Base-by-base conservation (phyloP, 306 rosid genomes). In the Heteromeles arbutifolia region DNA sequence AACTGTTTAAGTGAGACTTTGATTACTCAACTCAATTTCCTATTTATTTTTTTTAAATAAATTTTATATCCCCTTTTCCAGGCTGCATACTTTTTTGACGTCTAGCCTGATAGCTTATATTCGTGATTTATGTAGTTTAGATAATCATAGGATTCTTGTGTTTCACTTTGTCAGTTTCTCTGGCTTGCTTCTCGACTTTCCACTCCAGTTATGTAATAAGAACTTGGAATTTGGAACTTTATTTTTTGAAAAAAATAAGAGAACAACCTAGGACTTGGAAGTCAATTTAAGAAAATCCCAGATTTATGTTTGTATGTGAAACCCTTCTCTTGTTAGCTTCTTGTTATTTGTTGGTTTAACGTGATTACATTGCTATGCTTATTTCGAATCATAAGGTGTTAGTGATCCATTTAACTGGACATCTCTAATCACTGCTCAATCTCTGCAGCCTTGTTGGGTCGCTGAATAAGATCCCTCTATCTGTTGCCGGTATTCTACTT, bases 391-490 rank as follows among this genome's bases (percentile, higher is more conserved):
- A 25, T 44, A 13, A 25, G 39, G 44, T 61, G 24, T 21, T 18
- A 21, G 34, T 41, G 8, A 17, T 50, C 54, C 54, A 17, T 50
- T 15, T 50, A 50, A 5, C 54, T 50, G 54, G 50, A 58, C 41
- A 59, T 10, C 68, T 73, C 69, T 73, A 11, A 69, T 65, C 69
- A 31, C 87, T 82, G 80, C 78, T 76, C n/a, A 82, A 56, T 65
- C 39, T 79, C 72, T 85, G 84, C 95, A 92, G 99, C 80, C 99
- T 92, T 74, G 98, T 96, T 67, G 99, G 99, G 61, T 96, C 99
- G 8, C 86, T 96, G 84, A 96, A 96, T 81, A 96, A 96, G 93
- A 96, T 96, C 77, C 99, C 99, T 19, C 97, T 96, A 68, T 96
- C 99, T 4, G 34, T 96, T 67, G 92, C 98, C 2, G 99, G 99